Evolutionary conservation across 768 basidiomycete species (phyloP).

Genomic region (Panus rudis): DNA sequence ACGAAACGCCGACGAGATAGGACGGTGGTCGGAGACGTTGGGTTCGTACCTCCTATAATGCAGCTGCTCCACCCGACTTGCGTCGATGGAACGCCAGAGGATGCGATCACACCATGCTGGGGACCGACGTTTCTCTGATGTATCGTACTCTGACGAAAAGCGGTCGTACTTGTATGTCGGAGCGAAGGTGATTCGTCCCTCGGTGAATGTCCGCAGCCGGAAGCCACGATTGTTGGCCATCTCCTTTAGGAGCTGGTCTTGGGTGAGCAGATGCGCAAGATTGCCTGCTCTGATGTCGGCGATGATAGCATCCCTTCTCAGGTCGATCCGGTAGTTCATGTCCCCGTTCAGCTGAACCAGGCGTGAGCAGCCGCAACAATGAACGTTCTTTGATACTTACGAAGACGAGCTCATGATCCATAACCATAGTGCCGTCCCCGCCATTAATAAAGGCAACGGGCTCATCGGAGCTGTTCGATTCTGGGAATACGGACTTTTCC

Average conservation of each 20-base stretch:
- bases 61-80: slow-evolving; percentile 52
- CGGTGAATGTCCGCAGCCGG: slow-evolving; percentile 75
- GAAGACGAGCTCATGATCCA: slow-evolving; percentile 93
- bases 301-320: slow-evolving; percentile 78
- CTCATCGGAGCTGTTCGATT: slow-evolving; percentile 40
- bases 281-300: slow-evolving; percentile 64
- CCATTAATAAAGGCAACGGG: slow-evolving; percentile 75
- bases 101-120: slow-evolving; percentile 98
- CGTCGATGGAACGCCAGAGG: slow-evolving; percentile 60
- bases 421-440: slow-evolving; percentile 86
- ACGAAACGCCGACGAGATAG: slow-evolving; percentile 74
- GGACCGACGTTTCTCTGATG: slow-evolving; percentile 79
- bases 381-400: slow-evolving; percentile 38
- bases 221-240: slow-evolving; percentile 84
- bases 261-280: slow-evolving; percentile 49
- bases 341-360: slow-evolving; percentile 73
- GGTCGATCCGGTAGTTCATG: slow-evolving; percentile 96
- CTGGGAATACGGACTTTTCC: slow-evolving; percentile 60
- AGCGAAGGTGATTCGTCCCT: slow-evolving; percentile 74
- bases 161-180: slow-evolving; percentile 97
- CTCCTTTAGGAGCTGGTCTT: slow-evolving; percentile 90
- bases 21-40: slow-evolving; percentile 86
- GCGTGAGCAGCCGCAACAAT: slow-evolving; percentile 1
- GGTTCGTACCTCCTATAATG: slow-evolving; percentile 80
- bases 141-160: slow-evolving; percentile 71